Base-by-base conservation (phyloP, 2,329 filamentous ascomycete species). In the Trichoderma afroharzianum region DNA sequence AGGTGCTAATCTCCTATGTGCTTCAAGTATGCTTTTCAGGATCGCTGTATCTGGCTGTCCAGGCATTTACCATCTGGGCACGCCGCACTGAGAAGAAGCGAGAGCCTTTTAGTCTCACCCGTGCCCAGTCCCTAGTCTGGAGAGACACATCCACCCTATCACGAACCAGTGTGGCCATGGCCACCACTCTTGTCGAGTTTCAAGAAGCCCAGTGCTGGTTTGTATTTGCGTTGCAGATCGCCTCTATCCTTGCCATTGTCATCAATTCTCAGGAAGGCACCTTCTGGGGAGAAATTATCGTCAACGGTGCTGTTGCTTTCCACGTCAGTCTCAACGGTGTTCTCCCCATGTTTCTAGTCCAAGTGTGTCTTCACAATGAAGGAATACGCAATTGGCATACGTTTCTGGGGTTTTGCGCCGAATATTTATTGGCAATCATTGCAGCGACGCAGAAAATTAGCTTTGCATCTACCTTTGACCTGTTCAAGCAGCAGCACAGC, bases 311-410 rank as follows among this genome's bases (percentile, higher is more conserved):
- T 18, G 77, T 82, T 33, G 81, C 80, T 5, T 82, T 78, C 50
- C 81, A 82, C 67, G 76, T 82, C 57, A 80, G 78, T 21, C 79
- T 80, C 50, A 82, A 81, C 64, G 81, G 81, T 4, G 75, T 82
- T 5, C 71, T 82, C 28, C 79, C 81, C 63, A 82, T 82, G 78
- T 80, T 82, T 32, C 76, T 82, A 0, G 74, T 81, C 6, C 81
- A 82, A 74, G 73, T 82, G 6, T 81, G 80, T 70, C 76, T 82
- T 39, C 81, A 82, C 70, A 79, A 81, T 59, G 81, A 82, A 59
- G 81, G 81, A 15, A 82, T 82, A 47, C 79, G 80, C 33, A 82
- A 81, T 68, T 82, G 81, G 81, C 81, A 82, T 53, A 82, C 81
- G 1, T 82, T 82, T 63, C 67, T 82, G 8, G 81, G 81, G n/a